These are phyloP conservation scores for Podospora didyma DNA, from an alignment of 495 filamentous ascomycete species.

Conservation along the genomic window DNA sequence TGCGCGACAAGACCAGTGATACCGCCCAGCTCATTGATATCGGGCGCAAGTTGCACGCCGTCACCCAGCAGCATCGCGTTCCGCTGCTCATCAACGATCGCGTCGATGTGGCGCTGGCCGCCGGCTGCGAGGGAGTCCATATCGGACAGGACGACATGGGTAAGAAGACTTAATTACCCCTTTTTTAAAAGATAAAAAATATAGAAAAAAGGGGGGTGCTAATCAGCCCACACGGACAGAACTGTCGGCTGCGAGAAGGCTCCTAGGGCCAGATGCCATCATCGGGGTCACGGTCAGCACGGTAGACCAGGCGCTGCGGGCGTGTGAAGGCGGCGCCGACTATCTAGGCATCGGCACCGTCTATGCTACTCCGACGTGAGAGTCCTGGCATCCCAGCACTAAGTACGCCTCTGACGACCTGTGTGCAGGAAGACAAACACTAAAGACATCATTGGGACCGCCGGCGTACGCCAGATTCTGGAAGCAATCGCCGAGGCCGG, in stretches of 20 bases:
- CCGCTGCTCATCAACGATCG: conserved; percentile 94
- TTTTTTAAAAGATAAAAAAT: no score
- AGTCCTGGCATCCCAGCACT: neutral
- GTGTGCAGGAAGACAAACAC: conserved; percentile 62
- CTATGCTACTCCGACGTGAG: conserved; percentile 77
- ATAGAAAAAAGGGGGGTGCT: no score
- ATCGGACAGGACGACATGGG: conserved; percentile 93
- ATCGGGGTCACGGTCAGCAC: conserved; percentile 68
- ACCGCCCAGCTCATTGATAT: conserved; percentile 68
- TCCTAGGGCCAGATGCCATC: conserved; percentile 66
- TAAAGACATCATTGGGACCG: conserved; percentile 75
- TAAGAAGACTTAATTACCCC: conserved; percentile 33
- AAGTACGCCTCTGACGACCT: neutral
- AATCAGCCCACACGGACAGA: conserved; percentile 33
- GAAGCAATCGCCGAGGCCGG: conserved; percentile 44
- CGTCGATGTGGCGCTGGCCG: conserved; percentile 84
- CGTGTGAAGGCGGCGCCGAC: conserved; percentile 68
- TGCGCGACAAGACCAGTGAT: conserved; percentile 81
- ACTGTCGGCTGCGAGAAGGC: conserved; percentile 58
- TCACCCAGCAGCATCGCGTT: conserved; percentile 63
- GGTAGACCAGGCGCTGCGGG: conserved; percentile 61
- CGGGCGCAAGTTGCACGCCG: conserved; percentile 62
- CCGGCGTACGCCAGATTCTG: conserved; percentile 71
- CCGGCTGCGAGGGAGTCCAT: conserved; percentile 86
- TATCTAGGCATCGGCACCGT: conserved; percentile 89